phyloP scores from a whole-genome alignment of 2,329 filamentous ascomycete genomes.

The Phyllosticta capitalensis region DNA sequence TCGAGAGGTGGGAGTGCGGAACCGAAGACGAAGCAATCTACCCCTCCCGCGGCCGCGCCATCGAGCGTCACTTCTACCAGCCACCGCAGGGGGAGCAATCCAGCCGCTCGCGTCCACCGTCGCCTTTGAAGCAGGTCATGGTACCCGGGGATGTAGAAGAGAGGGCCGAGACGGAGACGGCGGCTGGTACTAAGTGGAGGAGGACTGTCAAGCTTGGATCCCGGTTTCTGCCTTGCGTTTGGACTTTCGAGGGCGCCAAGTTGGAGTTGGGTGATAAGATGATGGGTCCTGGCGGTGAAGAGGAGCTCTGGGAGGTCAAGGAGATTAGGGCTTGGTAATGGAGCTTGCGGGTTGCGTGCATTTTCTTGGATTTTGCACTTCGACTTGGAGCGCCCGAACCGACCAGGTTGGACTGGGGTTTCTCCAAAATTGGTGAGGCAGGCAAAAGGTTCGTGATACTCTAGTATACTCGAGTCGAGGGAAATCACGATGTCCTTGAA shows the following conservation, averaged over 20 bases:
- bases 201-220: conserved; percentile 29
- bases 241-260: conserved; percentile 23
- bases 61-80: not conserved
- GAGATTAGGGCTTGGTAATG: conserved; percentile 17
- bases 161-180: not conserved
- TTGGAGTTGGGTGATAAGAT: conserved; percentile 24
- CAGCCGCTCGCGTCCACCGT: not conserved
- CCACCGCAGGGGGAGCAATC: not conserved
- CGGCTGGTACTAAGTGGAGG: conserved; percentile 24
- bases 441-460: too few relatives aligned
- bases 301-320: conserved; percentile 26
- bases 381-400: too few relatives aligned
- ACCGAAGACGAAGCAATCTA: not conserved
- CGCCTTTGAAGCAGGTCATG: conserved; percentile 5
- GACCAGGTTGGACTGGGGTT: not conserved
- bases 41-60: not conserved
- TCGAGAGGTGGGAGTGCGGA: conserved; percentile 43
- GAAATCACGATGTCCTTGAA: not conserved
- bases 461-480: not conserved
- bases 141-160: conserved; percentile 10
- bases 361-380: too few relatives aligned
- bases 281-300: conserved; percentile 21
- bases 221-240: conserved; percentile 31
- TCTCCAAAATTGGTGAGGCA: too few relatives aligned
- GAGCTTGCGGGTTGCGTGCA: too few relatives aligned